Evolutionary conservation across 768 basidiomycete species (phyloP), one percentile per base, ranked within the genome.

Genomic region (Trametes meyenii): DNA sequence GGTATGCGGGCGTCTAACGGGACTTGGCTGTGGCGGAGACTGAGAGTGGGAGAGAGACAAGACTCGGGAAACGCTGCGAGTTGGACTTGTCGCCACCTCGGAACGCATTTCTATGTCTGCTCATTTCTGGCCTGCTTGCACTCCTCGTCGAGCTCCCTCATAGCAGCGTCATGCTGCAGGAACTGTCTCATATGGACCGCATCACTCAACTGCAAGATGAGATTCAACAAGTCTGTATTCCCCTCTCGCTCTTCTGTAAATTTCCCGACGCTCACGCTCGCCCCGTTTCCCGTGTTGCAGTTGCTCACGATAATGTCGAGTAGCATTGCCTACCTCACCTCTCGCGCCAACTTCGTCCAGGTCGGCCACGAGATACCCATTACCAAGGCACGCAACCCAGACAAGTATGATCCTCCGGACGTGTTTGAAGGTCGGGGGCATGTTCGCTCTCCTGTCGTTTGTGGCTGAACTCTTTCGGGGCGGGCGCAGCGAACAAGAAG

Each of bases 161-260:
- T 67, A 62, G 71, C 85, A 85, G 85, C 84, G 90, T 78, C 79
- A 93, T 93, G 90, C 90, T 93, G 83, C 87, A 91, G 82, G 90
- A 92, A 85, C 77, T 93, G 74, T 85, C 90, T 74, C 87, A 92
- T 80, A 95, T 95, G 94, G 94, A 96, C 82, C 88, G 93, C 77
- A 91, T 96, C 74, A 95, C 94, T 11, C 94, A 96, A 74, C 86
- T 96, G 56, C 93, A 95, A 80, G 90, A 96, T 85, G 90, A 90
- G 75, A 93, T 94, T 61, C 94, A 96, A 76, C 86, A 90, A 78
- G 92, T 89, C 55, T 55, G 77, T 64, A 44, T 2, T 14, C 55
- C 14, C 26, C 48, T 7, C 48, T 13, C 19, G 35, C 36, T 44
- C 23, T 17, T 6, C 19, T 29, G 23, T 7, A 10, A 5, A 35